phyloP scores from a whole-genome alignment of 371 early-diverging fungal species.

The Mortierella sp. region DNA sequence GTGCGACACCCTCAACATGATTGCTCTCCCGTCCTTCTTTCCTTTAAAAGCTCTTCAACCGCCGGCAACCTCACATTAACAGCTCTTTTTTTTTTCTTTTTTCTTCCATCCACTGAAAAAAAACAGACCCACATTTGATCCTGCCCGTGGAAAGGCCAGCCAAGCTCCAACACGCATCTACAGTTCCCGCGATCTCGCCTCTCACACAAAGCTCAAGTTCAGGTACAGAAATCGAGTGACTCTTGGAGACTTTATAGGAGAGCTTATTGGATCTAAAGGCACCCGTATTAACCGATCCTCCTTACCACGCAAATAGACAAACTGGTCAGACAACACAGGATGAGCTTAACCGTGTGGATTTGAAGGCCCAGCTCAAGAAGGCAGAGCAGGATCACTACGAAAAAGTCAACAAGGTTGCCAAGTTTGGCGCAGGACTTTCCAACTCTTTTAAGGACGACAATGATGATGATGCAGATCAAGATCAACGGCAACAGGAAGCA shows the following conservation, averaged over 20 bases:
- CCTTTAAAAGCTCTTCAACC: background rate
- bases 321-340: conserved; percentile 84
- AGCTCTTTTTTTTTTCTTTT: background rate
- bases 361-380: conserved; percentile 77
- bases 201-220: conserved; percentile 92
- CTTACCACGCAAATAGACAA: conserved; percentile 63
- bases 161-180: conserved; percentile 84
- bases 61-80: background rate
- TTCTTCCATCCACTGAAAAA: background rate
- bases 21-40: background rate
- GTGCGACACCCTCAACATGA: conserved; percentile 1
- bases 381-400: conserved; percentile 80
- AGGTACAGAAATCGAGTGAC: conserved; percentile 59
- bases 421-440: conserved; percentile 36
- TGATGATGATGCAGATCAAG: conserved; percentile 47
- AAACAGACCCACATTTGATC: conserved; percentile 85
- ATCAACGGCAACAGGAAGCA: conserved; percentile 23
- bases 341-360: conserved; percentile 73
- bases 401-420: conserved; percentile 57
- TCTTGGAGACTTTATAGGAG: background rate
- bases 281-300: background rate
- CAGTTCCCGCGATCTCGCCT: conserved; percentile 85
- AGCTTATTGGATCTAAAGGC: background rate
- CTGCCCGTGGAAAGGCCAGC: conserved; percentile 83
- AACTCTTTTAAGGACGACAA: conserved; percentile 43